Evolutionary conservation across 75 land plant genomes (phyloP), one percentile per base, ranked within the genome.

Genomic region (Adiantum capillusveneris): DNA sequence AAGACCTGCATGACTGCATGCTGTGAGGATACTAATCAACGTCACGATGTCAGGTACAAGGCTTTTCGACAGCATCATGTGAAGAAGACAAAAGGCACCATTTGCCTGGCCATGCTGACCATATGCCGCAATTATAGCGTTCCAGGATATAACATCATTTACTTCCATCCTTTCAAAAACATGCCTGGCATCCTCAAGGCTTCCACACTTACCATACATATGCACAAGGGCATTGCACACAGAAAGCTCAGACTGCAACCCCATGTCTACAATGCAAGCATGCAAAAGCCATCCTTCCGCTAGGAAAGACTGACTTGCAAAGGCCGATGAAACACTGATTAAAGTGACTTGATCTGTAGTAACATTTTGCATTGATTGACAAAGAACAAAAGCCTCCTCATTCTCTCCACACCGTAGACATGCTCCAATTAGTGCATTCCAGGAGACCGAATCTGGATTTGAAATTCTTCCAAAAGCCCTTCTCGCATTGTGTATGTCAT

Each of bases 341-440:
- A 77, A 79, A 13, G 80, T 85, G 19, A 82, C 67, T 48, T 76
- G 49, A 58, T 73, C 65, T 25, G 82, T 81, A 43, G 42, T 27
- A 25, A 60, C 57, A 36, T 24, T 48, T 20, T 66, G 56, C 64
- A 62, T 45, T 19, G 53, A 24, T 12, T 73, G 45, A 76, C 72
- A 82, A 28, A 70, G 42, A 28, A 42, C n/a, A 29, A 79, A 25
- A 28, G 85, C 89, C 53, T 81, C 68, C 37, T 36, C 59, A 18
- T 68, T 66, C 28, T 72, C 58, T 24, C 86, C 82, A 65, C 73
- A 68, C 24, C 79, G 81, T 16, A 72, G 59, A 56, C 46, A 68
- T 18, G 73, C 86, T 6, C 58, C 53, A 55, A 85, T 79, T 48
- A 82, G 73, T 14, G 71, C 66, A 71, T 79, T 85, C 86, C 82